Evolutionary conservation across 192 early-diverging fungal species (phyloP).

Genomic region (Coemansia biformis): DNA sequence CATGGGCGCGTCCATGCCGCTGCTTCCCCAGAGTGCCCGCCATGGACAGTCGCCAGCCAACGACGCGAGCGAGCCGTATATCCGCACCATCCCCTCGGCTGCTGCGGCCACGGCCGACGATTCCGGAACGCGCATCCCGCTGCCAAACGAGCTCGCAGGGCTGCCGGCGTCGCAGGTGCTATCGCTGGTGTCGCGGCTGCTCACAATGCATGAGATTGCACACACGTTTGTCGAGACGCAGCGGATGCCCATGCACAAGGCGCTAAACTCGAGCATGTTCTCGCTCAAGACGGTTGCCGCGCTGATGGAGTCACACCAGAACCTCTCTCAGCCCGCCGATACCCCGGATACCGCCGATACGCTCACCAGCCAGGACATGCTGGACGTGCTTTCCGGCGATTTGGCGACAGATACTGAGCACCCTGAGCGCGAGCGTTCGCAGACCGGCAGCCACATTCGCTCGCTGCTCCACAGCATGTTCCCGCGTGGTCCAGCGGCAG

Average conservation of each 20-base stretch:
- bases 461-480: no score
- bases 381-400: conserved; percentile 3
- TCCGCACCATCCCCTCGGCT: conserved; percentile 26
- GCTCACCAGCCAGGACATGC: conserved; percentile 3
- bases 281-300: conserved; percentile 29
- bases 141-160: conserved; percentile 16
- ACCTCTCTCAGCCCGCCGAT: background rate
- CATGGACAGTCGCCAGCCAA: background rate
- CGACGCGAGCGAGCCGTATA: background rate
- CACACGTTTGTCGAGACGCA: conserved; percentile 40
- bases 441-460: background rate
- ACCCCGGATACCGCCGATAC: background rate
- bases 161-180: conserved; percentile 14
- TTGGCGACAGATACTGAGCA: background rate
- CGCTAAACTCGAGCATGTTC: conserved; percentile 20
- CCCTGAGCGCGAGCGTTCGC: background rate
- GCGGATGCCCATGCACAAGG: conserved; percentile 15
- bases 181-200: conserved; percentile 18
- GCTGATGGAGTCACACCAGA: conserved; percentile 2
- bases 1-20: background rate
- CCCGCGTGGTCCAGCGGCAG: no score
- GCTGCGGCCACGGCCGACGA: conserved; percentile 9
- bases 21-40: background rate
- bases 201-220: conserved; percentile 32
- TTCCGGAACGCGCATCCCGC: conserved; percentile 11